Conservation (phyloP, 495 filamentous ascomycete species). For the Aspergillus saccharolyticus region DNA sequence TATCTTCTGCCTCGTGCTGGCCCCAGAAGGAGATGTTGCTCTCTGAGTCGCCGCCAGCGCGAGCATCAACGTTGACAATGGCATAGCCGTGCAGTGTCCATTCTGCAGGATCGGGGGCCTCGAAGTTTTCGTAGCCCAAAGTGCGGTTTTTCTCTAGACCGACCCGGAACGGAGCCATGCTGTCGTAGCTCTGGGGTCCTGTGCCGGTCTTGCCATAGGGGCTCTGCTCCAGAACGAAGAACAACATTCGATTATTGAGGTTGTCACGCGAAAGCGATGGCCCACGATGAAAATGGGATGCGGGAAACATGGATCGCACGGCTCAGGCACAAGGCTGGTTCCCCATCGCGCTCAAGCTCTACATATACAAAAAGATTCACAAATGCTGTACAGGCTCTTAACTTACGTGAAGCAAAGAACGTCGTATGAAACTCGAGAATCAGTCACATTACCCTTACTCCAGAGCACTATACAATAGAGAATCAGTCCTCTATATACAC, state of each 20-base stretch:
- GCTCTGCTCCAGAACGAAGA: too few relatives aligned
- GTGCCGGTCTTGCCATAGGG: conserved; percentile 32
- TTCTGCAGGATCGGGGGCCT: conserved; percentile 37
- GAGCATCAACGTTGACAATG: conserved; percentile 34
- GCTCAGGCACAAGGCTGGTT: not conserved
- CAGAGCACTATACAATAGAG: not conserved
- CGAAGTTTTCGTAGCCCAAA: conserved; percentile 32
- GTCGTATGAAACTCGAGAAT: not conserved
- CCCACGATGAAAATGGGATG: not conserved
- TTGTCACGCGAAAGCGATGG: too few relatives aligned
- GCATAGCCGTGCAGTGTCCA: conserved; percentile 39
- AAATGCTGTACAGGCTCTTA: too few relatives aligned
- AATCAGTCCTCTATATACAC: not conserved
- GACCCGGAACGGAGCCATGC: conserved; percentile 14
- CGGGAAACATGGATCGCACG: not conserved
- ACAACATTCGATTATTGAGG: too few relatives aligned
- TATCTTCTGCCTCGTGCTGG: conserved; percentile 16
- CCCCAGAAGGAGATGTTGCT: conserved; percentile 25
- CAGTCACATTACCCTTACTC: not conserved
- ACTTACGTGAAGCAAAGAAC: not conserved
- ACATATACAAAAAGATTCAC: not conserved
- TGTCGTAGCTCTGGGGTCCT: conserved; percentile 13
- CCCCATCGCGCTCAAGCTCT: not conserved
- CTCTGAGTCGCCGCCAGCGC: conserved; percentile 31
- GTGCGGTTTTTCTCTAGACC: conserved; percentile 15